Percentiles rank a stretch among this genome's conserved stretches.
These are phyloP conservation scores for Xerocomus potaroensis DNA, from an alignment of 768 basidiomycete genomes.

Conservation along the genomic window DNA sequence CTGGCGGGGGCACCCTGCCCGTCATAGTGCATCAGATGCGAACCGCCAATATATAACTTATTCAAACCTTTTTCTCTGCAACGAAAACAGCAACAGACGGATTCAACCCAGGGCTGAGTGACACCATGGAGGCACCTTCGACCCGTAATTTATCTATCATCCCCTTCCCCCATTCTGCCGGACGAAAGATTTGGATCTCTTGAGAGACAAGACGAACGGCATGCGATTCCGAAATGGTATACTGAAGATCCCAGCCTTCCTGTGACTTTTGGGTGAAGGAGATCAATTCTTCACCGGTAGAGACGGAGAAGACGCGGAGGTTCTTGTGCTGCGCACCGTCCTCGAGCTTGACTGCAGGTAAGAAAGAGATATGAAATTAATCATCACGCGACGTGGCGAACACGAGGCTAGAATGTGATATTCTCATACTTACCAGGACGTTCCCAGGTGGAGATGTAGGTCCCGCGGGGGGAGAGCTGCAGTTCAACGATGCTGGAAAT, in stretches of 20 bases:
- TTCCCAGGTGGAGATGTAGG: conserved; percentile 95
- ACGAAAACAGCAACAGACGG: conserved; percentile 90
- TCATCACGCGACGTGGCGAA: conserved; percentile 10
- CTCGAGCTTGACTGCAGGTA: conserved; percentile 67
- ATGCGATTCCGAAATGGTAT: conserved; percentile 85
- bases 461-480: conserved; percentile 89
- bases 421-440: conserved; percentile 55
- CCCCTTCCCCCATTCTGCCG: conserved; percentile 75
- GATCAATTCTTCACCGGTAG: conserved; percentile 81
- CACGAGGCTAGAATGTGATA: conserved; percentile 22
- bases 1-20: conserved; percentile 79
- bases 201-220: conserved; percentile 75
- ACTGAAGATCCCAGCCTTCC: conserved; percentile 90
- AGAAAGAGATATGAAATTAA: conserved; percentile 10
- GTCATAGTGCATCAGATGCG: background rate
- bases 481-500: conserved; percentile 78
- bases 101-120: conserved; percentile 80
- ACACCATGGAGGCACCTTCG: conserved; percentile 74
- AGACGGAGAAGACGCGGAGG: conserved; percentile 82
- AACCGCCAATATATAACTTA: background rate
- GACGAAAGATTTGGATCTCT: conserved; percentile 82
- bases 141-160: conserved; percentile 78
- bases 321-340: conserved; percentile 93
- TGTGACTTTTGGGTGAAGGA: conserved; percentile 87
- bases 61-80: conserved; percentile 82